Base-by-base conservation (phyloP, 164 flowering plant species). In the Amborella trichopoda region DNA sequence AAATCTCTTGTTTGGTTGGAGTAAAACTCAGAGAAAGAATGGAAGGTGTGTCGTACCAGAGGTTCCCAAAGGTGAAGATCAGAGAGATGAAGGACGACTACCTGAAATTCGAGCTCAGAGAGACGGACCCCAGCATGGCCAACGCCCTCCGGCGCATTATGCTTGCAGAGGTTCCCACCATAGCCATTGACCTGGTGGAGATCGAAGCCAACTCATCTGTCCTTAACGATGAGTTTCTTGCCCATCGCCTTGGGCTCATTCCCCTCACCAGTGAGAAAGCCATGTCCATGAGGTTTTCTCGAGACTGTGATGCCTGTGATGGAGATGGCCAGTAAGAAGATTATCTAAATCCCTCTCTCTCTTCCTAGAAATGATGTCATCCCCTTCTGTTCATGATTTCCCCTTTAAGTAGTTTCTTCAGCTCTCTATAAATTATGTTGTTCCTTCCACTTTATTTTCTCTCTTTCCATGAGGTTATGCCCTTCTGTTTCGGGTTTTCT, bases 291-390 rank as follows among this genome's bases (percentile, higher is more conserved):
- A 75, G 95, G 22, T 83, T 89, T 75, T 80, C 93, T 3, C 76
- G 95, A 8, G 95, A 89, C 60, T 89, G 97, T 45, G 90, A 85
- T 59, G 81, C 90, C 19, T 89, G 97, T 44, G 97, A 89, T 48
- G 97, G 97, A 0, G 97, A 89, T 44, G 97, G 97, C 4, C 94
- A 80, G 67, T n/a, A n/a, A n/a, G n/a, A n/a, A n/a, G n/a, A n/a
- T n/a, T n/a, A n/a, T n/a, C n/a, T n/a, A n/a, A n/a, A n/a, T n/a
- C n/a, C n/a, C n/a, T n/a, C n/a, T n/a, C n/a, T n/a, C n/a, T n/a
- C n/a, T n/a, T n/a, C n/a, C n/a, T n/a, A n/a, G n/a, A n/a, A n/a
- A n/a, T n/a, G n/a, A n/a, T n/a, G n/a, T n/a, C n/a, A n/a, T n/a
- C n/a, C n/a, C n/a, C n/a, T n/a, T n/a, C n/a, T n/a, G n/a, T n/a